Conservation (phyloP, 768 basidiomycete species). For the Suillus clintonianus region DNA sequence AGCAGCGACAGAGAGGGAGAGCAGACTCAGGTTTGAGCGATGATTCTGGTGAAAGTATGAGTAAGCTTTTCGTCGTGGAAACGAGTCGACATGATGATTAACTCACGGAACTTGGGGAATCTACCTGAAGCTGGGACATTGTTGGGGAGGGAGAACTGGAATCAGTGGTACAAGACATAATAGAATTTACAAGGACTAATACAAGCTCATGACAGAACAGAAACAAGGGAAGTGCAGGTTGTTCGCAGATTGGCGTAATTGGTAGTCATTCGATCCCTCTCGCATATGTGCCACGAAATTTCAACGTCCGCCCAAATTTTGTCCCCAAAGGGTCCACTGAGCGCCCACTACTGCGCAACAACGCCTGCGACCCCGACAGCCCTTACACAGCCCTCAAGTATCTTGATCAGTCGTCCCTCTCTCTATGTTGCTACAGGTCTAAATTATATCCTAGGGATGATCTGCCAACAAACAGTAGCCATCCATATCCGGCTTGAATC, state of each 20-base stretch:
- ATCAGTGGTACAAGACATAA: slow-evolving; percentile 1
- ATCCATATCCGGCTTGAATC: not conserved
- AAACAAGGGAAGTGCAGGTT: slow-evolving; percentile 4
- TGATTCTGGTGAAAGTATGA: slow-evolving; percentile 7
- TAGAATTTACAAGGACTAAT: slow-evolving; percentile 12
- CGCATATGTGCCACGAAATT: slow-evolving; percentile 14
- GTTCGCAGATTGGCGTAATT: slow-evolving; percentile 1
- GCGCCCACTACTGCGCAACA: not conserved
- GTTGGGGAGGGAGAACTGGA: not conserved
- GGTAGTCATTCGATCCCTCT: not conserved
- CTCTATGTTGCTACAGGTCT: not conserved
- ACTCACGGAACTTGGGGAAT: slow-evolving; percentile 12
- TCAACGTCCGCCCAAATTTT: slow-evolving; percentile 31
- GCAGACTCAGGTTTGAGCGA: slow-evolving; percentile 44
- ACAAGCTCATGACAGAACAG: slow-evolving; percentile 16
- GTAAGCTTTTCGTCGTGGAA: not conserved
- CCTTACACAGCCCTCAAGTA: not conserved
- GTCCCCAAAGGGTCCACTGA: slow-evolving; percentile 6
- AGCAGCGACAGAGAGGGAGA: slow-evolving; percentile 70
- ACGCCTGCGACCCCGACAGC: not conserved
- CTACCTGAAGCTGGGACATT: slow-evolving; percentile 13
- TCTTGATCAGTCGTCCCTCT: not conserved
- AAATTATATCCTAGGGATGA: not conserved
- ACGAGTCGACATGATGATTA: not conserved
- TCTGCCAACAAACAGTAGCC: not conserved